Base-by-base conservation (phyloP, 345 rosid species). In the Aurinia saxatilis region DNA sequence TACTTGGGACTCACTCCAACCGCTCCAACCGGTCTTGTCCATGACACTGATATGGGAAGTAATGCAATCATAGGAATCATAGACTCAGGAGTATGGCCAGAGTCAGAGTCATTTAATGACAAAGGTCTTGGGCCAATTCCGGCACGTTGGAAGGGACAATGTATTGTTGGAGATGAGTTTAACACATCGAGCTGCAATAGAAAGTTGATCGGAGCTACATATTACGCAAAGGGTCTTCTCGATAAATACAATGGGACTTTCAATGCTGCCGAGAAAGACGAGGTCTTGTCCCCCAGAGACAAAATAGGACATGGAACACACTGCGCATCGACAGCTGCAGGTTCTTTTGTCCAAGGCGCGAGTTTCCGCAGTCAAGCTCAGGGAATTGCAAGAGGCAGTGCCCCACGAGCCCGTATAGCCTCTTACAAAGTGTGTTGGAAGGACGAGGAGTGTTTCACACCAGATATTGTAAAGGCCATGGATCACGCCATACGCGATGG, bases 401-500 rank as follows among this genome's bases (percentile, higher is more conserved):
- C 91, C 4, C 82, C 96, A 0, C 49, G 41, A 7, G 92, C 86
- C 14, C 83, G 78, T 55, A 0, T 88, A 40, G 87, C 92, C 25
- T 25, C 87, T 40, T 88, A 85, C 73, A 80, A 80, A 73, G 90
- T 75, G 36, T 85, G 90, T 58, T 74, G 82, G 77, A 64, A 41
- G 39, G 25, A 0, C 6, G 70, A 64, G 35, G 61, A 75, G 16
- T 88, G 96, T 62, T 27, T 68, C 10, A 77, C 78, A 56, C 78
- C 81, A 6, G 92, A 81, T 60, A 60, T 83, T 12, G 17, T 85
- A 11, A 82, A 84, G 56, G 90, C 84, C 16, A 76, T 85, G 17
- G 96, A 83, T 62, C 68, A 81, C 10, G 84, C 87, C 0, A 79
- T 87, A 44, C 77, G 75, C 1, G 91, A 84, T 38, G 91, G 89